Evolutionary conservation across 1,284 basidiomycete species (phyloP).

Genomic region (Sanghuangporus sanghuang): DNA sequence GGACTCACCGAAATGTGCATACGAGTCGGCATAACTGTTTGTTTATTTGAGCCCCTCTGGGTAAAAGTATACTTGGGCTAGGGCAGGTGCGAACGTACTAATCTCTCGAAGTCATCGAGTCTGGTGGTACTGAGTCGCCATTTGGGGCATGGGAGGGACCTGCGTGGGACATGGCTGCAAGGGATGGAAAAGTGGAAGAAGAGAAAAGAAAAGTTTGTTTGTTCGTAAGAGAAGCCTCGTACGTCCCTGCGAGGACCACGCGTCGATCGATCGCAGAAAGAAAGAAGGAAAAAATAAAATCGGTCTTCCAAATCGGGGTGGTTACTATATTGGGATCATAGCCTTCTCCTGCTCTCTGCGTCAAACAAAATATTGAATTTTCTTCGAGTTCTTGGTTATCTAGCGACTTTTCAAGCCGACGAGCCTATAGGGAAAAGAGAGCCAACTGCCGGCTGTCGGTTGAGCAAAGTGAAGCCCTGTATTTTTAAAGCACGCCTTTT

Average conservation of each 20-base stretch:
- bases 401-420: too few relatives aligned
- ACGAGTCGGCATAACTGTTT: constrained; percentile 81
- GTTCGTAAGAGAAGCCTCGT: neutral
- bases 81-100: constrained; percentile 49
- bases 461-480: too few relatives aligned
- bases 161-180: constrained; percentile 10
- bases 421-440: too few relatives aligned
- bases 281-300: neutral
- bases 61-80: neutral
- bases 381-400: too few relatives aligned
- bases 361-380: too few relatives aligned
- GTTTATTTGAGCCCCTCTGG: neutral
- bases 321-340: neutral
- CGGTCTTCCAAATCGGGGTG: neutral
- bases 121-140: constrained; percentile 22
- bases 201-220: neutral
- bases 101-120: constrained; percentile 71
- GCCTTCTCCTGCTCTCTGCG: too few relatives aligned
- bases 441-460: too few relatives aligned
- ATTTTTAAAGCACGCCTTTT: too few relatives aligned
- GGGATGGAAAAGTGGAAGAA: neutral
- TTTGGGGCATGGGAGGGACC: constrained; percentile 12
- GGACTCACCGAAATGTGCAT: constrained; percentile 85
- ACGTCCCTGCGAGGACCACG: neutral
- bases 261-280: neutral